Conservation (phyloP, 2,329 filamentous ascomycete species). For the Cercospora beticola region DNA sequence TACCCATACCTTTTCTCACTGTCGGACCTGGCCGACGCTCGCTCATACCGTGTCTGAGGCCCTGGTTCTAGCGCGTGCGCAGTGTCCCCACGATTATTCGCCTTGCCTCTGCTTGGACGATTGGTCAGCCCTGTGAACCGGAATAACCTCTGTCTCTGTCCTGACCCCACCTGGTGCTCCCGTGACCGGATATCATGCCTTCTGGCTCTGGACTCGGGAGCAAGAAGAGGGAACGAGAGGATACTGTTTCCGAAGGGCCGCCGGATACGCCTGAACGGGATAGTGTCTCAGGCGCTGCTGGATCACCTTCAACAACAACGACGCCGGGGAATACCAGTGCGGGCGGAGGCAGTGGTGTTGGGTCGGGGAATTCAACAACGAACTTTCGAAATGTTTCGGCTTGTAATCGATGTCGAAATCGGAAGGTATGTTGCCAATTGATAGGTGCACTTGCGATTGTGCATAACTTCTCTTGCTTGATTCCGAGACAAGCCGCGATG, state of each 20-base stretch:
- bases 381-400: constrained; percentile 67
- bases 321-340: constrained; percentile 2
- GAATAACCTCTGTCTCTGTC: not conserved
- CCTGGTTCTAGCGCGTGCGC: not conserved
- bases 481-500: not conserved
- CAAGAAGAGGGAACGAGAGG: constrained; percentile 26
- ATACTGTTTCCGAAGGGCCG: not conserved
- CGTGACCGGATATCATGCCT: constrained; percentile 10
- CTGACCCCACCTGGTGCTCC: constrained; percentile 3
- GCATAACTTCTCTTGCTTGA: not conserved
- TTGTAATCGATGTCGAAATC: constrained; percentile 85
- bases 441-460: not conserved
- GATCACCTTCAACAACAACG: constrained; percentile 1
- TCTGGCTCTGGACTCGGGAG: constrained; percentile 3
- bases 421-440: constrained; percentile 55
- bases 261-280: constrained; percentile 3
- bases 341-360: constrained; percentile 1
- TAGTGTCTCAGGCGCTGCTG: constrained; percentile 8
- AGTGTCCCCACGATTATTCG: not conserved
- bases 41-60: not conserved
- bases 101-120: not conserved
- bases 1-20: not conserved
- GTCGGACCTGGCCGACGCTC: constrained; percentile 14
- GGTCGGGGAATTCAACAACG: constrained; percentile 59
- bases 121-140: not conserved